Evolutionary conservation across 208 protist genomes (phyloP), one percentile per base, ranked within the genome.

Genomic region (Wallacemonas sp.): DNA sequence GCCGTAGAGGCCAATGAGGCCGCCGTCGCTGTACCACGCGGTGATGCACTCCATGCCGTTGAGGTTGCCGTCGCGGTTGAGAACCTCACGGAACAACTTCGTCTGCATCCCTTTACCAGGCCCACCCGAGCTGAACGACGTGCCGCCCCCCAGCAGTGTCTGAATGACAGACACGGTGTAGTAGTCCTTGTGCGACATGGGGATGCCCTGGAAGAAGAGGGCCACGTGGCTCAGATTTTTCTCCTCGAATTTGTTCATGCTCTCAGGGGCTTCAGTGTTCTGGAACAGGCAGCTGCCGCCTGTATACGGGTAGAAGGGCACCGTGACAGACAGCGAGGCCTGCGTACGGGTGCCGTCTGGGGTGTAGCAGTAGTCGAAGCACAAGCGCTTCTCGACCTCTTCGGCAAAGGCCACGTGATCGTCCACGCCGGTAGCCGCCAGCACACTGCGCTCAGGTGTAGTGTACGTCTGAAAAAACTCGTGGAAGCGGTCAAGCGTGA

Each of bases 71-170:
- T 91, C 83, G 1, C 81, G 76, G 66, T 83, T 90, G 15, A 97
- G 72, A 17, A 95, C 87, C 71, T 97, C 89, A 34, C 92, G 83
- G 72, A 91, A 97, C 13, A 97, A 61, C 67, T 95, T 95, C 38
- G 92, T 94, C 34, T 95, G 87, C 85, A 97, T 95, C 34, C 92
- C 92, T 59, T 97, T 97, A n/a, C 92, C 92, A 48, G 92, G 92
- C 10, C 92, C 92, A 41, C 92, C 92, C 24, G 89, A 91, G 66
- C 85, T 93, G 68, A 97, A 97, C 6, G 90, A 91, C 19, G 83
- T 93, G 22, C 92, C 92, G 34, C 92, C 92, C 22, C 92, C 92
- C 17, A 97, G 76, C 32, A 96, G 62, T 0, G 86, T 91, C 65
- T 96, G 92, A 44, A 94, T 89, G 3, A 97, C 91, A 13, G 84